Percentiles rank a stretch among this genome's conserved stretches.
Evolutionary conservation across 2,329 filamentous ascomycete species (phyloP).

Genomic region (Sporothrix phasma): DNA sequence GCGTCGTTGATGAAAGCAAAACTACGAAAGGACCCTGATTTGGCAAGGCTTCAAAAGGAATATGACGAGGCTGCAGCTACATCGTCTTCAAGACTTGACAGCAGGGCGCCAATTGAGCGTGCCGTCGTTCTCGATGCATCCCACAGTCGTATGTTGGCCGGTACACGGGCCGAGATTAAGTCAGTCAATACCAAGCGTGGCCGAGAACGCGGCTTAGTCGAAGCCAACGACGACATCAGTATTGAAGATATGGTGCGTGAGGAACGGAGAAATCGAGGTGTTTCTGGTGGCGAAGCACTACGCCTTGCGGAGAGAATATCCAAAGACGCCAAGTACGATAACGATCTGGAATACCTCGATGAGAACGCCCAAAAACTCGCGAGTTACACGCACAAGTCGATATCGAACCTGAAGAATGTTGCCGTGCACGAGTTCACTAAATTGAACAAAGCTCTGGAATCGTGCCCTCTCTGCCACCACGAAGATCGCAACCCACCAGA

Average conservation of each 20-base stretch:
- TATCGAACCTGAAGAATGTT: conserved; percentile 75
- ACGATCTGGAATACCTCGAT: conserved; percentile 93
- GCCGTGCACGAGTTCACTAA: conserved; percentile 85
- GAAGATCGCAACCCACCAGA: conserved; percentile 62
- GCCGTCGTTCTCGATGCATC: conserved; percentile 77
- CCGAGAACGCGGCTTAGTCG: conserved; percentile 70
- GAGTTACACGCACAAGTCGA: conserved; percentile 75
- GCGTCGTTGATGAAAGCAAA: conserved; percentile 96
- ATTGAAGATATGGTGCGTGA: conserved; percentile 96
- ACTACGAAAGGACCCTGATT: conserved; percentile 65
- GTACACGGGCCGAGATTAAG: conserved; percentile 62
- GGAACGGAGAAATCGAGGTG: conserved; percentile 73
- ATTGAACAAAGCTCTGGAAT: conserved; percentile 75
- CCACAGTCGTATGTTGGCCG: conserved; percentile 82
- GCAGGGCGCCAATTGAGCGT: conserved; percentile 40
- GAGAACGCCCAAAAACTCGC: conserved; percentile 90
- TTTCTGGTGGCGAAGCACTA: conserved; percentile 67
- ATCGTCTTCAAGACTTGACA: conserved; percentile 35
- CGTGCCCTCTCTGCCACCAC: conserved; percentile 83
- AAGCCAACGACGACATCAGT: conserved; percentile 90
- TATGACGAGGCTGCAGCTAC: conserved; percentile 67
- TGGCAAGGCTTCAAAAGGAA: conserved; percentile 65
- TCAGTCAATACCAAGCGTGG: conserved; percentile 71
- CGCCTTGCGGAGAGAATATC: conserved; percentile 86
- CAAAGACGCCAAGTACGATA: conserved; percentile 82